Evolutionary conservation across 2,329 filamentous ascomycete genomes (phyloP).

Genomic region (Cladophialophora immunda): DNA sequence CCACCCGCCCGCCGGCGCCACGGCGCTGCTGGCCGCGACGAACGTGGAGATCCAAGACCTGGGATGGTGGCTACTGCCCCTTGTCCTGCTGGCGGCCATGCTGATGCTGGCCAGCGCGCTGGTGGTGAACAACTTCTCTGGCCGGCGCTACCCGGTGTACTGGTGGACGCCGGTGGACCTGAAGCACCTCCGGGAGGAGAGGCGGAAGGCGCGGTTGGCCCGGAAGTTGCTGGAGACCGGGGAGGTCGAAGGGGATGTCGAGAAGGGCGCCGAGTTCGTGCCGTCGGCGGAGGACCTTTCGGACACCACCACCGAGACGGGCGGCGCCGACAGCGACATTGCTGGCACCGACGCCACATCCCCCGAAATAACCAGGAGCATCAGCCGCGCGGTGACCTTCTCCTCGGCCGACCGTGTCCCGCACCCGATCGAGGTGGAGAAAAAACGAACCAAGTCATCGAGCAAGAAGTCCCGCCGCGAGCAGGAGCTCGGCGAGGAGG

Average conservation of each 20-base stretch:
- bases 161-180: conserved; percentile 58
- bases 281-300: conserved; percentile 16
- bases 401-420: conserved; percentile 18
- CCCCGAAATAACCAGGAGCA: background rate
- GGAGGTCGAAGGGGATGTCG: conserved; percentile 14
- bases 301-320: conserved; percentile 16
- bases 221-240: background rate
- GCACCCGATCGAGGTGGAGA: background rate
- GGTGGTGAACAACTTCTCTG: conserved; percentile 73
- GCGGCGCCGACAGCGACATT: background rate
- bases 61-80: conserved; percentile 74
- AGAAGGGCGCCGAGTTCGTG: conserved; percentile 6
- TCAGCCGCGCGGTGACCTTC: conserved; percentile 16
- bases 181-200: conserved; percentile 27
- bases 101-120: conserved; percentile 71
- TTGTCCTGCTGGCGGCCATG: conserved; percentile 67
- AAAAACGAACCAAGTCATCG: background rate
- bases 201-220: conserved; percentile 8
- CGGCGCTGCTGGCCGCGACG: conserved; percentile 72
- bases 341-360: background rate
- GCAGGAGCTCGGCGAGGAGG: background rate
- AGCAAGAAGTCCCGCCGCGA: background rate
- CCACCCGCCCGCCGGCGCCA: conserved; percentile 78
- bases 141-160: conserved; percentile 70
- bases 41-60: conserved; percentile 63